These are phyloP conservation scores for Alternaria atra DNA, from an alignment of 2,329 filamentous ascomycete genomes.

Conservation along the genomic window DNA sequence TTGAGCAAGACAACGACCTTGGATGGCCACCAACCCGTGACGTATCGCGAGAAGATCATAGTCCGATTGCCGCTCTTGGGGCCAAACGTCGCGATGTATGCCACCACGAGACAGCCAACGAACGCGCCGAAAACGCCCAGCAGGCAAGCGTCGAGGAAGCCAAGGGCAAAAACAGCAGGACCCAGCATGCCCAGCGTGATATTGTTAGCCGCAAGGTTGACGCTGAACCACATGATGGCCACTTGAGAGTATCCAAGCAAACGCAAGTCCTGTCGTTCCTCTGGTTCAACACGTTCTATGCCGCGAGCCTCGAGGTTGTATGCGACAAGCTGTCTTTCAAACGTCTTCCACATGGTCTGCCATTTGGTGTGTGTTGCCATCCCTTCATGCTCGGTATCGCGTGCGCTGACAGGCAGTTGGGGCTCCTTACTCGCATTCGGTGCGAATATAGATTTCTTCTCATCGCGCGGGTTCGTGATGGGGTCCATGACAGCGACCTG, in stretches of 20 bases:
- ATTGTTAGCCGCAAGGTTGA: slow-evolving; percentile 71
- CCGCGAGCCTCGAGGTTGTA: slow-evolving; percentile 69
- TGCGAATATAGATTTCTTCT: slow-evolving; percentile 29
- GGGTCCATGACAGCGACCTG: slow-evolving; percentile 43
- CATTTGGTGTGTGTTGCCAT: slow-evolving; percentile 18
- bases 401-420: slow-evolving; percentile 29
- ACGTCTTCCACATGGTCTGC: slow-evolving; percentile 36
- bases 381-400: not conserved
- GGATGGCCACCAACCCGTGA: slow-evolving; percentile 72
- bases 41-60: slow-evolving; percentile 65
- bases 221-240: slow-evolving; percentile 67
- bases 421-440: slow-evolving; percentile 26
- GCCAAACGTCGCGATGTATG: slow-evolving; percentile 70
- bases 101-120: slow-evolving; percentile 63
- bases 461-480: slow-evolving; percentile 11
- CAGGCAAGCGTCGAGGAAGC: slow-evolving; percentile 65
- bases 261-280: slow-evolving; percentile 63
- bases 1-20: slow-evolving; percentile 71
- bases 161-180: slow-evolving; percentile 65
- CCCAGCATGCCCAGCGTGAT: slow-evolving; percentile 71
- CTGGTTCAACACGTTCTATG: slow-evolving; percentile 65
- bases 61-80: slow-evolving; percentile 69
- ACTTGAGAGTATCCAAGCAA: slow-evolving; percentile 65
- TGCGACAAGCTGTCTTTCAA: slow-evolving; percentile 55
- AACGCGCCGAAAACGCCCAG: slow-evolving; percentile 67